Base-by-base conservation (phyloP, 257 asterid genomes). In the Henckelia pumila region DNA sequence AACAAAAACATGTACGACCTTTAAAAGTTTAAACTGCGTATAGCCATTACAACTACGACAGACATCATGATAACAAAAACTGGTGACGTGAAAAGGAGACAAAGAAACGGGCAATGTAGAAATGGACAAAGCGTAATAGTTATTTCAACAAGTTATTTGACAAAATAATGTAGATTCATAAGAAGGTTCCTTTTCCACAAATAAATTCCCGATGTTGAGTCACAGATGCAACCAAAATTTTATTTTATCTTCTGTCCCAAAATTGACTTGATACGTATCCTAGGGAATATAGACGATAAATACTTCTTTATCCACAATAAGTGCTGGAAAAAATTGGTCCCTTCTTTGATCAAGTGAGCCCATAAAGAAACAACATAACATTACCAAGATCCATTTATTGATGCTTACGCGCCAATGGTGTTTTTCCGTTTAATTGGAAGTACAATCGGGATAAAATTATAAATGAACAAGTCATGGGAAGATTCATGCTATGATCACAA, bases 1-100 rank as follows among this genome's bases (percentile, higher is more conserved):
- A 58, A 35, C 58, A 70, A 56, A 50, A 66, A 47, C 4, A 17
- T 62, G 66, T 28, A 67, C 50, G 64, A 52, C 49, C 30, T n/a
- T 49, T 37, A 61, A 25, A 59, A 24, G 70, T 56, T 2, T 13
- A 40, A 40, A 40, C 50, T 17, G 21, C 2, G 1, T 47, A 14
- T 5, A 16, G 55, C 19, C 8, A 17, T 16, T 13, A 40, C 52
- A 40, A 55, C 37, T 26, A 58, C 37, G 13, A 21, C 29, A 33
- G 66, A 63, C 25, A 33, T 56, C 55, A 67, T 40, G 50, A 40
- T 8, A 11, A 19, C 56, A 7, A 52, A 25, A 56, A 69, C 29
- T 22, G 21, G 21, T 5, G 55, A 47, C 6, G 19, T 14, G 14
- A 44, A 14, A 44, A 14, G 52, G 52, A 44, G 4, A 44, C 17